Evolutionary conservation across 208 protist species (phyloP), one percentile per base, ranked within the genome.

Genomic region (Wallacemonas sp.): DNA sequence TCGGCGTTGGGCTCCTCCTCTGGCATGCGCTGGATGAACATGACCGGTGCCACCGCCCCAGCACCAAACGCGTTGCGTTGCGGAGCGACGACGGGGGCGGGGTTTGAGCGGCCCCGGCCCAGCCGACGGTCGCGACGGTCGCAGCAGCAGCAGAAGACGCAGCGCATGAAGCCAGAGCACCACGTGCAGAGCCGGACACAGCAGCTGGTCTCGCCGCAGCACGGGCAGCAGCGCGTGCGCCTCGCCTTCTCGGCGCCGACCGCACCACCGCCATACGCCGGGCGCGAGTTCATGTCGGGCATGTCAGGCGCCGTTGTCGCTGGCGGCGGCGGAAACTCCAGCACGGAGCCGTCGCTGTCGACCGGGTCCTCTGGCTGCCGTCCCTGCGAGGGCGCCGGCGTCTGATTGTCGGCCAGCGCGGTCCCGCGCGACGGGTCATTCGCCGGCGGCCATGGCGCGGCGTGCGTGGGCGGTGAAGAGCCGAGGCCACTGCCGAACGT

Each of bases 271-370:
- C 36, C 36, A 14, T 14, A 7, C 23, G n/a, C 66, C 68, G 3
- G 72, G 66, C 20, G 80, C 74, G 10, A 8, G 32, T 59, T 29
- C 52, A 59, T 59, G 52, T 4, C 31, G 26, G 81, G 84, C 80
- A 91, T 85, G 67, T 91, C 84, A 1, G 70, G 57, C 28, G 67
- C 75, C 55, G 44, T 67, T 22, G 79, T 49, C 18, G 73, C 73
- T 49, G 85, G 85, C 23, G 81, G 74, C n/a, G 79, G 81, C 12
- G 85, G 85, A 57, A 91, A 91, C 61, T 86, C 74, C 1, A 91
- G 57, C 11, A 88, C 61, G 5, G 72, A 70, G 33, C 76, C 73
- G 3, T 67, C 67, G 32, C 52, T 59, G 23, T 76, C 72, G 29
- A 54, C 18, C 5, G 18, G 46, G 20, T 57, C 18, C 44, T 48